These are phyloP conservation scores for Moniliella sp. DNA, from an alignment of 1,284 basidiomycete species.

Conservation along the genomic window DNA sequence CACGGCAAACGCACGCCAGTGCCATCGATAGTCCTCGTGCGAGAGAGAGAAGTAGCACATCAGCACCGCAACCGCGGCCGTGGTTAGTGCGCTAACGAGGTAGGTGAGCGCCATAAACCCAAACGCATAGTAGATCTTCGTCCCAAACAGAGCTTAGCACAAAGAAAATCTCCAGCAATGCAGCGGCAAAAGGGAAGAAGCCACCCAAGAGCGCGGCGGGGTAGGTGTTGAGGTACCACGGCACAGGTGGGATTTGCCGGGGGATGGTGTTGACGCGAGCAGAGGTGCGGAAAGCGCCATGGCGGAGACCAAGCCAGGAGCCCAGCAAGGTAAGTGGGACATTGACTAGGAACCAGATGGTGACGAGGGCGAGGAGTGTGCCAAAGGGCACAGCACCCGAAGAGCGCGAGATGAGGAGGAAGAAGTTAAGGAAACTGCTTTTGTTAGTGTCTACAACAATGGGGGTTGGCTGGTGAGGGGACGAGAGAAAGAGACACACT, in stretches of 20 bases:
- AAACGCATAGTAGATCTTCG: constrained; percentile 67
- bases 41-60: constrained; percentile 59
- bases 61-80: constrained; percentile 23
- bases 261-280: constrained; percentile 81
- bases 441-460: no score
- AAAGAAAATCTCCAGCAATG: constrained; percentile 86
- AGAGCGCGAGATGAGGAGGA: constrained; percentile 54
- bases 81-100: constrained; percentile 49
- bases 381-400: constrained; percentile 92
- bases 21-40: constrained; percentile 91
- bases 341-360: constrained; percentile 88
- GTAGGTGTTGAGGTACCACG: constrained; percentile 38
- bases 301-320: constrained; percentile 54
- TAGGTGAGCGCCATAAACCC: constrained; percentile 81
- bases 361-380: constrained; percentile 62
- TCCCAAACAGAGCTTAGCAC: constrained; percentile 84
- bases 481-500: constrained; percentile 1
- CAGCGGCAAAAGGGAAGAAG: constrained; percentile 81
- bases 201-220: constrained; percentile 61
- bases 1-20: constrained; percentile 83
- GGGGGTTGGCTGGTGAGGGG: no score
- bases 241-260: constrained; percentile 34
- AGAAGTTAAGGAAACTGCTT: constrained; percentile 24
- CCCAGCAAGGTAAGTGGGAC: constrained; percentile 47
- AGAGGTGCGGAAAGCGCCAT: constrained; percentile 64